phyloP scores from a whole-genome alignment of 441 rosid species.

The Codiaeum variegatum region DNA sequence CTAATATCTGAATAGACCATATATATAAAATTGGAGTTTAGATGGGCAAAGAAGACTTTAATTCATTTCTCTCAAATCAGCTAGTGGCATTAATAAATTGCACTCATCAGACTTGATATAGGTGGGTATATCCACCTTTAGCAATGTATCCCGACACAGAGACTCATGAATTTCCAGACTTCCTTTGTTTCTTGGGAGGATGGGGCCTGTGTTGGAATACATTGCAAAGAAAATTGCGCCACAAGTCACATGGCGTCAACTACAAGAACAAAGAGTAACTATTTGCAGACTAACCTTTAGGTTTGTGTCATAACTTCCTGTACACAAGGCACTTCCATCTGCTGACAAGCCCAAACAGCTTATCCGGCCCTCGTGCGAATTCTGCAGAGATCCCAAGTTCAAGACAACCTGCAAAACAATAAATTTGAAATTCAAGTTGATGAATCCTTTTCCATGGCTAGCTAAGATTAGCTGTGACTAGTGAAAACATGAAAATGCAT shows the following conservation, averaged over 20 bases:
- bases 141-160: not conserved
- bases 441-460: not conserved
- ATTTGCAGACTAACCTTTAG: slow-evolving; percentile 60
- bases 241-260: not conserved
- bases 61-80: not conserved
- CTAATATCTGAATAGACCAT: not conserved
- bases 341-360: slow-evolving; percentile 91
- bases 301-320: slow-evolving; percentile 97
- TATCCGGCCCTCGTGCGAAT: slow-evolving; percentile 68
- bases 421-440: slow-evolving; percentile 16
- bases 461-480: slow-evolving; percentile 1
- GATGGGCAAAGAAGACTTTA: not conserved
- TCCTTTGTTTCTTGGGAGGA: not conserved
- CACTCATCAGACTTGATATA: not conserved
- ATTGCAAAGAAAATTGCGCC: not conserved
- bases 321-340: slow-evolving; percentile 98
- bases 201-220: not conserved
- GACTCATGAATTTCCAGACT: not conserved
- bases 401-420: slow-evolving; percentile 60
- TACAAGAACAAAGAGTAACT: not conserved
- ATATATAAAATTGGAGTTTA: not conserved
- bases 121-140: not conserved
- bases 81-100: not conserved
- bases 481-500: not conserved
- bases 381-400: slow-evolving; percentile 69